Conservation (phyloP, 768 basidiomycete species). For the Collybia mongolica region DNA sequence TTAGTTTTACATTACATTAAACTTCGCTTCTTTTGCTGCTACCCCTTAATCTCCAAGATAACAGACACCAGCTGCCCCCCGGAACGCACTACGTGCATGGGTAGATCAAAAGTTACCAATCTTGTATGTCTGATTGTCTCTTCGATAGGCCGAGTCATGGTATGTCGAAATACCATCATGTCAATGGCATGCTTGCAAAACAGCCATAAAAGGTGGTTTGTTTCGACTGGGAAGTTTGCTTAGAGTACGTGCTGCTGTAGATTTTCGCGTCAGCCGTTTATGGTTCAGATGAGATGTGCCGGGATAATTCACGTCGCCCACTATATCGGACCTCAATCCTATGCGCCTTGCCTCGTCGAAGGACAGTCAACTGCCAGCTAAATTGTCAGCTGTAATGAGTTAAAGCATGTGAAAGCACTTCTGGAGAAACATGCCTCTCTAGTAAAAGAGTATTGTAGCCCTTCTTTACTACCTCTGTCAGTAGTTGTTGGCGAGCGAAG, state of each 20-base stretch:
- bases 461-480: constrained; percentile 51
- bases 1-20: no score
- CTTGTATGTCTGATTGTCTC: no score
- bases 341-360: constrained; percentile 60
- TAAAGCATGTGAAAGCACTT: not conserved
- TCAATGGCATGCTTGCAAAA: constrained; percentile 36
- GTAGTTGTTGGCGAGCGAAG: constrained; percentile 64
- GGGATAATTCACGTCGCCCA: constrained; percentile 49
- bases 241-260: constrained; percentile 1
- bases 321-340: constrained; percentile 70
- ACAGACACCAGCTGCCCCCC: no score
- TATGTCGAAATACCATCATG: no score
- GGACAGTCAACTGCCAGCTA: constrained; percentile 68
- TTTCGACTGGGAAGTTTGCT: constrained; percentile 29
- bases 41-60: not conserved
- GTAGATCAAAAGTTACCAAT: no score
- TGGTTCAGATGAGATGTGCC: not conserved
- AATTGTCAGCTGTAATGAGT: constrained; percentile 6
- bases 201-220: constrained; percentile 66
- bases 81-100: no score
- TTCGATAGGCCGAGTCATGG: no score
- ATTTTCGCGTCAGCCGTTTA: not conserved
- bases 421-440: constrained; percentile 52
- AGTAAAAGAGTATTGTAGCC: constrained; percentile 63
- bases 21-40: not conserved